A percentile compares a stretch with the other conserved stretches of the same genome.
These are phyloP conservation scores for Epichloe hybrida DNA, from an alignment of 2,329 filamentous ascomycete genomes.

Conservation along the genomic window DNA sequence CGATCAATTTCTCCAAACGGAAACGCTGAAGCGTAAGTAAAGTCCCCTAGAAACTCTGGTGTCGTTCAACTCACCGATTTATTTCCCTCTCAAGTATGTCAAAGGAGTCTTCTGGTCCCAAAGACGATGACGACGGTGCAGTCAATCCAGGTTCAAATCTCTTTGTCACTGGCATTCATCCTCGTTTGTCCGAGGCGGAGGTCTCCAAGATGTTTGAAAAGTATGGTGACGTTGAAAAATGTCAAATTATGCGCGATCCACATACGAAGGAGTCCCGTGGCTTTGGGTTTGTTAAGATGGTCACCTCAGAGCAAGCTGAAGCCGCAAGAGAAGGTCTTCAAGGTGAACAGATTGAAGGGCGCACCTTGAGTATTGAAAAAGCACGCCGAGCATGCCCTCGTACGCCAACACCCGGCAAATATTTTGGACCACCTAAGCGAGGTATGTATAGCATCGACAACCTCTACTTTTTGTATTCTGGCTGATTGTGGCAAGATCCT, in stretches of 20 bases:
- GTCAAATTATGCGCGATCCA: constrained; percentile 98
- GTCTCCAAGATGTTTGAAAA: constrained; percentile 95
- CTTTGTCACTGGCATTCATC: constrained; percentile 96
- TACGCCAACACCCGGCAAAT: constrained; percentile 95
- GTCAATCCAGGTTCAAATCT: constrained; percentile 94
- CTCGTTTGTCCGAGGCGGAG: constrained; percentile 76
- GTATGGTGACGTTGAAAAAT: constrained; percentile 97
- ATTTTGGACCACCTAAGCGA: constrained; percentile 96
- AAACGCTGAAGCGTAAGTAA: constrained; percentile 22
- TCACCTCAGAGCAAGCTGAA: constrained; percentile 85
- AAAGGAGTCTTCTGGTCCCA: constrained; percentile 39
- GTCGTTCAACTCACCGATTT: not conserved
- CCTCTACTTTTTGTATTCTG: not conserved
- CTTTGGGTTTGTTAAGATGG: constrained; percentile 99
- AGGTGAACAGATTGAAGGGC: constrained; percentile 87
- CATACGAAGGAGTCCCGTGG: constrained; percentile 97
- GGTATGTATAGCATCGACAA: constrained; percentile 41
- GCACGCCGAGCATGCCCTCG: constrained; percentile 87
- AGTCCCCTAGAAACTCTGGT: not conserved
- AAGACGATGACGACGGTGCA: constrained; percentile 61
- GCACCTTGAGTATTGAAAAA: constrained; percentile 97
- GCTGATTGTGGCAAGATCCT: constrained; percentile 17
- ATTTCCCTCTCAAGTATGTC: constrained; percentile 21
- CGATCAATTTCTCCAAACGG: constrained; percentile 49
- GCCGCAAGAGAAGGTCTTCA: constrained; percentile 93